Evolutionary conservation across 2,329 filamentous ascomycete species (phyloP).

Genomic region (Aspergillus japonicus): DNA sequence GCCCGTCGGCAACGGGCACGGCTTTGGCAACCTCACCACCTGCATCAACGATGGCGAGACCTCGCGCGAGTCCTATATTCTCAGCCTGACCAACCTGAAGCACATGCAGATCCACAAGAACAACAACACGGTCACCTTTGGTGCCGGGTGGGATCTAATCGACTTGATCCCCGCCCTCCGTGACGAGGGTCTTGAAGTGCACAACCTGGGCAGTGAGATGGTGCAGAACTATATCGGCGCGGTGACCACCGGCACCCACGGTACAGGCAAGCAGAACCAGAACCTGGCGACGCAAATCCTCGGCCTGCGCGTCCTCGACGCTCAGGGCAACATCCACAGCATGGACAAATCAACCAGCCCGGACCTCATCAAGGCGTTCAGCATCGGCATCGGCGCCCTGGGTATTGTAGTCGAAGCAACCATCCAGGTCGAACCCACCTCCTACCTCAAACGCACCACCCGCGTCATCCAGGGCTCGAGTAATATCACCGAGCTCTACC

Average conservation of each 20-base stretch:
- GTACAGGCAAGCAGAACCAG: constrained; percentile 11
- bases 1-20: too few relatives aligned
- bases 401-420: constrained; percentile 22
- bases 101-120: too few relatives aligned
- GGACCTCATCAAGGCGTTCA: constrained; percentile 20
- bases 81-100: too few relatives aligned
- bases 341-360: constrained; percentile 14
- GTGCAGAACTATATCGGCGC: constrained; percentile 24
- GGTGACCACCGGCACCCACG: constrained; percentile 21
- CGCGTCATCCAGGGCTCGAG: neutral
- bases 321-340: constrained; percentile 13
- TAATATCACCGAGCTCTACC: constrained; percentile 15
- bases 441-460: neutral
- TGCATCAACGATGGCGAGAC: too few relatives aligned
- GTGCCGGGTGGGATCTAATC: constrained; percentile 23
- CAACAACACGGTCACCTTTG: constrained; percentile 17
- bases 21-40: too few relatives aligned
- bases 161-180: constrained; percentile 19
- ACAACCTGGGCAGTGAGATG: constrained; percentile 18
- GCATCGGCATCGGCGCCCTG: constrained; percentile 20
- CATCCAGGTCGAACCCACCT: constrained; percentile 14
- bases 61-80: too few relatives aligned
- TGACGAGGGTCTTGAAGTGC: constrained; percentile 15
- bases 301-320: constrained; percentile 20
- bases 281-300: constrained; percentile 19